These are phyloP conservation scores for Cryptococcus deneoformans DNA, from an alignment of 1,284 basidiomycete species.

Conservation along the genomic window DNA sequence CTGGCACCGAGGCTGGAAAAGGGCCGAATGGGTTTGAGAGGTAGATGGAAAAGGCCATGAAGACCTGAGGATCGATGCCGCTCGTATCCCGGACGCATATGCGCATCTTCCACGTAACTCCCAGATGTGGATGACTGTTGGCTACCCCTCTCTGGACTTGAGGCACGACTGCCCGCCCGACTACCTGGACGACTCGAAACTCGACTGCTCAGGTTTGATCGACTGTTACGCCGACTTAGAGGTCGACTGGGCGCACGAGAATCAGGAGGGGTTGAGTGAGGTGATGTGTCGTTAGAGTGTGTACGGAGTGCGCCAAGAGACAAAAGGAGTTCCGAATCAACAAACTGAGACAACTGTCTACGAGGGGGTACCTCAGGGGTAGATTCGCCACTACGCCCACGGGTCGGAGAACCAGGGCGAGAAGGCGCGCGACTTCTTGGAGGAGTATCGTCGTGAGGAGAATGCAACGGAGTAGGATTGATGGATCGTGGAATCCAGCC, in stretches of 20 bases:
- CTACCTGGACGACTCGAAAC: slow-evolving; percentile 40
- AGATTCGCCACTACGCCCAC: slow-evolving; percentile 10
- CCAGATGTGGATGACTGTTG: slow-evolving; percentile 7
- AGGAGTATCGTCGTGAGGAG: slow-evolving; percentile 29
- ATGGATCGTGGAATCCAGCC: slow-evolving; percentile 28
- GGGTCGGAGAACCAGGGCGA: slow-evolving; percentile 38
- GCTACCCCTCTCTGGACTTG: slow-evolving; percentile 45
- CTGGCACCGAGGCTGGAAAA: slow-evolving; percentile 8
- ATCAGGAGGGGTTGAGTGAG: slow-evolving; percentile 41
- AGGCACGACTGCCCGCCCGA: slow-evolving; percentile 53
- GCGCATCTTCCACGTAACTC: slow-evolving; percentile 11
- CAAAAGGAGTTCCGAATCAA: slow-evolving; percentile 74
- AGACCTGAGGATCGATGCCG: slow-evolving; percentile 15
- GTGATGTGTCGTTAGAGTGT: slow-evolving; percentile 33
- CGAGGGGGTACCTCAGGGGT: slow-evolving; percentile 34
- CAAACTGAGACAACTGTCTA: slow-evolving; percentile 63
- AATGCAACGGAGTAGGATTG: slow-evolving; percentile 19
- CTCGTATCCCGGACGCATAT: slow-evolving; percentile 10
- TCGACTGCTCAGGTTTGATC: slow-evolving; percentile 15
- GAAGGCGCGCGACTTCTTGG: slow-evolving; percentile 43
- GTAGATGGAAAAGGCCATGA: slow-evolving; percentile 20
- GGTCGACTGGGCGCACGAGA: slow-evolving; percentile 39
- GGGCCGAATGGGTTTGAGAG: slow-evolving; percentile 21
- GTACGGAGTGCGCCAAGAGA: slow-evolving; percentile 55
- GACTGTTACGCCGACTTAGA: slow-evolving; percentile 40